These are phyloP conservation scores for Fusarium newnesense DNA, from an alignment of 2,329 filamentous ascomycete species.

Conservation along the genomic window DNA sequence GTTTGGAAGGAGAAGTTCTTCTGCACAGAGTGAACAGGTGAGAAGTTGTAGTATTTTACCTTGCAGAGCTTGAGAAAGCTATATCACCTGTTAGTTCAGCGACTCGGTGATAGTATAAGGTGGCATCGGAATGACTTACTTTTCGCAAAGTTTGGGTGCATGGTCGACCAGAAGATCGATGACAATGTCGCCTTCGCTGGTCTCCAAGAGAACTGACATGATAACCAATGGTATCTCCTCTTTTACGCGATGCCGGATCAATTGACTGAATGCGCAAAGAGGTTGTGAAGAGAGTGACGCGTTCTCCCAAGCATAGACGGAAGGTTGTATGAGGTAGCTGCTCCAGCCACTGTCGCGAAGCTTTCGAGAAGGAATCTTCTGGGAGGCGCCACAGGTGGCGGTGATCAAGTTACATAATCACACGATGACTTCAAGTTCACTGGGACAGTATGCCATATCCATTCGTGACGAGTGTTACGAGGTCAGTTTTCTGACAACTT, in stretches of 20 bases:
- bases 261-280: neutral
- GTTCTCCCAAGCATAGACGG: neutral
- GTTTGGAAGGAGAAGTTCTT: conserved; percentile 97
- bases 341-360: conserved; percentile 31
- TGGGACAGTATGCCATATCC: neutral
- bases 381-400: conserved; percentile 21
- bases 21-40: conserved; percentile 90
- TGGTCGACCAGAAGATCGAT: conserved; percentile 92
- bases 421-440: neutral
- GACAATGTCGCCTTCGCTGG: conserved; percentile 91
- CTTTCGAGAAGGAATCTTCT: neutral
- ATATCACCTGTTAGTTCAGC: conserved; percentile 54
- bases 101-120: conserved; percentile 20
- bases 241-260: neutral
- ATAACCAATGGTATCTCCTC: neutral
- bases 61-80: conserved; percentile 99
- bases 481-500: neutral
- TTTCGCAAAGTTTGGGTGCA: conserved; percentile 92
- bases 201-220: conserved; percentile 96
- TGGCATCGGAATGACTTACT: conserved; percentile 70
- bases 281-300: neutral
- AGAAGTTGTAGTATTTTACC: conserved; percentile 98
- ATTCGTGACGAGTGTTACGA: neutral
- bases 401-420: neutral
- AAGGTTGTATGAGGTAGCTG: conserved; percentile 23